These are phyloP conservation scores for Lasiosphaeria miniovina DNA, from an alignment of 495 filamentous ascomycete genomes.

Conservation along the genomic window DNA sequence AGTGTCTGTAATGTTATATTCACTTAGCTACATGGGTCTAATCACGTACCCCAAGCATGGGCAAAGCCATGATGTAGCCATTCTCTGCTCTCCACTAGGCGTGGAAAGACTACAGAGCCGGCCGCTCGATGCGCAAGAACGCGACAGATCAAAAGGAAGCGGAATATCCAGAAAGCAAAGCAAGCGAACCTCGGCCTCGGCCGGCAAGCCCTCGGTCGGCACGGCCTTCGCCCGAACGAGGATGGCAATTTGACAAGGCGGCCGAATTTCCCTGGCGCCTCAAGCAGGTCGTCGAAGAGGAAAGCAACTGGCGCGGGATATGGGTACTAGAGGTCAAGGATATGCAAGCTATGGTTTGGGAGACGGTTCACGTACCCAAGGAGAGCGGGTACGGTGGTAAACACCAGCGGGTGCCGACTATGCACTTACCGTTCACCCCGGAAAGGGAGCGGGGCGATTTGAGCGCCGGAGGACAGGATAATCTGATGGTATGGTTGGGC, in stretches of 20 bases:
- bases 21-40: too few relatives aligned
- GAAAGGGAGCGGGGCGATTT: neutral
- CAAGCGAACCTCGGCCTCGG: slow-evolving; percentile 2
- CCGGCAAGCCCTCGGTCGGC: neutral
- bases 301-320: slow-evolving; percentile 21
- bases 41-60: neutral
- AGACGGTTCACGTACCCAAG: slow-evolving; percentile 12
- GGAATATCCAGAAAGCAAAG: slow-evolving; percentile 5
- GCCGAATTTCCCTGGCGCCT: slow-evolving; percentile 17
- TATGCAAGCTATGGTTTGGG: slow-evolving; percentile 19
- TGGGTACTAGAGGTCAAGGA: slow-evolving; percentile 20
- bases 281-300: slow-evolving; percentile 14
- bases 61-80: slow-evolving; percentile 6
- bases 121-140: slow-evolving; percentile 11
- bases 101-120: slow-evolving; percentile 14
- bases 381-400: slow-evolving; percentile 2
- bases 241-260: slow-evolving; percentile 8
- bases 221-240: neutral
- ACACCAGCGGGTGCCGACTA: neutral
- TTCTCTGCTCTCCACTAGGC: slow-evolving; percentile 11
- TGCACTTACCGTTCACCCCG: neutral
- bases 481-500: slow-evolving; percentile 19
- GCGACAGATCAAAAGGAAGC: slow-evolving; percentile 4
- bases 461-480: slow-evolving; percentile 15
- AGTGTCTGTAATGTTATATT: too few relatives aligned